Percentiles rank a stretch among this genome's conserved stretches.
Evolutionary conservation across 345 rosid genomes (phyloP).

Genomic region (Moringa oleifera): DNA sequence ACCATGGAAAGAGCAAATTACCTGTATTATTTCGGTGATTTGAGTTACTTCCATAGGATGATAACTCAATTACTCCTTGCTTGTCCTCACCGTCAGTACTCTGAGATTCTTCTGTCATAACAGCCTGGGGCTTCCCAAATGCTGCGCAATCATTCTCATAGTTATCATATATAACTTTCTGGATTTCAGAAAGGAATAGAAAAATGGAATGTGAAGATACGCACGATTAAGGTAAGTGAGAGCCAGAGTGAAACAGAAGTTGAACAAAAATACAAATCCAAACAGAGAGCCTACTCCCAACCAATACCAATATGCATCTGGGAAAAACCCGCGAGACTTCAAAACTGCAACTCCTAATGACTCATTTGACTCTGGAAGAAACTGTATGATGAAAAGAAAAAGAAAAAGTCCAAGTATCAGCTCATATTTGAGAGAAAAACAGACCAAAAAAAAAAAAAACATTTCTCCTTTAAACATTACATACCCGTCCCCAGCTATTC

Average conservation of each 20-base stretch:
- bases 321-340: slow-evolving; percentile 36
- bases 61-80: too few species aligned
- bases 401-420: too few species aligned
- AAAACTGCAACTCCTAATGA: slow-evolving; percentile 42
- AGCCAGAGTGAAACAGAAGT: slow-evolving; percentile 40
- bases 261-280: slow-evolving; percentile 52
- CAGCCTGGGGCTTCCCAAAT: slow-evolving; percentile 45
- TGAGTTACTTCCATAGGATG: background rate
- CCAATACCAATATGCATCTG: slow-evolving; percentile 65
- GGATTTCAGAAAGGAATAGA: slow-evolving; percentile 5
- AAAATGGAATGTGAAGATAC: slow-evolving; percentile 19
- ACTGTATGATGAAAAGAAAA: too few species aligned
- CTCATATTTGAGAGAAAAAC: too few species aligned
- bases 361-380: slow-evolving; percentile 17
- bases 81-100: slow-evolving; percentile 13
- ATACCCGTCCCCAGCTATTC: slow-evolving; percentile 56
- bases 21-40: too few species aligned
- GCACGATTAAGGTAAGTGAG: slow-evolving; percentile 47
- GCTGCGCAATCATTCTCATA: slow-evolving; percentile 45
- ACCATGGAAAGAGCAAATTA: too few species aligned
- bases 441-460: too few species aligned
- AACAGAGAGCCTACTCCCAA: slow-evolving; percentile 46
- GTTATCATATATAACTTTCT: background rate
- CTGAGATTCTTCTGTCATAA: slow-evolving; percentile 37
- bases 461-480: background rate